phyloP scores from a whole-genome alignment of 176 grass and related monocot species.

The Bromus sterilis region DNA sequence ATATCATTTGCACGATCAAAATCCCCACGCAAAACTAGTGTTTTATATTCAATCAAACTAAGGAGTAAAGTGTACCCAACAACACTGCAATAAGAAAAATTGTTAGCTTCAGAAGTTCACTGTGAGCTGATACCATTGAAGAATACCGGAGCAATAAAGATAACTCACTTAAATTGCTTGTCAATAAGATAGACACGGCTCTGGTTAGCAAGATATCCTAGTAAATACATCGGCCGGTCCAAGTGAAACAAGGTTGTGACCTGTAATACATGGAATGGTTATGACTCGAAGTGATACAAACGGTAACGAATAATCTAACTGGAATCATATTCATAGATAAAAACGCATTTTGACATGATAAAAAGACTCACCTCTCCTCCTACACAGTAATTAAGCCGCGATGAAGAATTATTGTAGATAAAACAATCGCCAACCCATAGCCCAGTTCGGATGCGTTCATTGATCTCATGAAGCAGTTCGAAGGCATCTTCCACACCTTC shows the following conservation, averaged over 20 bases:
- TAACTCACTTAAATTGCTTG: constrained; percentile 91
- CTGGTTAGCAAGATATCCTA: constrained; percentile 98
- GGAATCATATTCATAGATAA: neutral
- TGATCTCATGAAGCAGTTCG: constrained; percentile 97
- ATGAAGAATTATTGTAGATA: constrained; percentile 99
- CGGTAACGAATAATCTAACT: neutral
- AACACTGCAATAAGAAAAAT: constrained; percentile 62
- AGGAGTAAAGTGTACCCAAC: constrained; percentile 96
- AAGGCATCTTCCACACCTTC: constrained; percentile 98
- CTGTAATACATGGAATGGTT: constrained; percentile 31
- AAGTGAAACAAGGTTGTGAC: constrained; percentile 98
- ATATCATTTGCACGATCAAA: constrained; percentile 70
- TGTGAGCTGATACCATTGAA: neutral
- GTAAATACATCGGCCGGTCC: constrained; percentile 94
- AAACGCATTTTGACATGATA: neutral
- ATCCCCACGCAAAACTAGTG: constrained; percentile 95
- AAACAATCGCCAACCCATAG: constrained; percentile 99
- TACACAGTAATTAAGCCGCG: constrained; percentile 90
- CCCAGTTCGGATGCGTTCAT: constrained; percentile 90
- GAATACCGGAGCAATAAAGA: constrained; percentile 5
- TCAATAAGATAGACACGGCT: constrained; percentile 99
- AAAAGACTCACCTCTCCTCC: constrained; percentile 78
- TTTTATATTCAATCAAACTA: constrained; percentile 97
- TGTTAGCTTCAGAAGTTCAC: constrained; percentile 27
- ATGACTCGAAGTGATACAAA: constrained; percentile 1